Evolutionary conservation across 352 stramenopile species (phyloP), one percentile per base, ranked within the genome.

Genomic region (Blastocystis sp.): DNA sequence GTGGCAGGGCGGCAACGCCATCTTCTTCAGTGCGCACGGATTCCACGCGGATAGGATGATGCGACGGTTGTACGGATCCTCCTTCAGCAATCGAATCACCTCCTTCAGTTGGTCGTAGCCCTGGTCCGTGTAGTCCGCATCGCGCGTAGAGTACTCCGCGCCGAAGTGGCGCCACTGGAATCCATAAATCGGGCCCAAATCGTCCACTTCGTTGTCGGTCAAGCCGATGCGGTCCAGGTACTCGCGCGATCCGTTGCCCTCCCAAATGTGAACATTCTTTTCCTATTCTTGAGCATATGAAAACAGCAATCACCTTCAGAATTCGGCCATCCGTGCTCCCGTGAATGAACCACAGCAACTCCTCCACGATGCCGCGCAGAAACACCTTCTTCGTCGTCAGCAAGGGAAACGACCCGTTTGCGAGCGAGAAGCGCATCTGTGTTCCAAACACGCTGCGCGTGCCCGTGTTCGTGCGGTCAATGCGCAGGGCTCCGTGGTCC

Each of bases 41-140:
- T 99, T 99, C 98, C 98, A 99, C 10, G 98, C 98, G 39, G 95
- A 98, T 88, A 99, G 92, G 59, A 99, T 93, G 91, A 99, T 99
- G 29, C 98, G 94, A 31, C 98, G 95, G 93, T 98, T 96, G 90
- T 96, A 96, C 13, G 97, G 98, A 90, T 98, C 98, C 59, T 94
- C 96, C 45, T 95, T 96, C 81, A 99, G 97, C 90, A 98, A 98
- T 81, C 98, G 91, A 90, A 99, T 98, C 85, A 98, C 97, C 65
- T 99, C 94, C 16, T 91, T 94, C 94, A 99, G 93, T 91, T 99
- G 98, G 92, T 99, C 98, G 24, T 99, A 95, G 31, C 97, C 97
- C 91, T 99, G 92, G 0, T 96, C 96, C 9, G 93, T 97, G 93
- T 99, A 99, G 91, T 99, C 96, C 0, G 95, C 94, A 91, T 99